These are phyloP conservation scores for Moricandia arvensis DNA, from an alignment of 345 rosid species.

Conservation along the genomic window DNA sequence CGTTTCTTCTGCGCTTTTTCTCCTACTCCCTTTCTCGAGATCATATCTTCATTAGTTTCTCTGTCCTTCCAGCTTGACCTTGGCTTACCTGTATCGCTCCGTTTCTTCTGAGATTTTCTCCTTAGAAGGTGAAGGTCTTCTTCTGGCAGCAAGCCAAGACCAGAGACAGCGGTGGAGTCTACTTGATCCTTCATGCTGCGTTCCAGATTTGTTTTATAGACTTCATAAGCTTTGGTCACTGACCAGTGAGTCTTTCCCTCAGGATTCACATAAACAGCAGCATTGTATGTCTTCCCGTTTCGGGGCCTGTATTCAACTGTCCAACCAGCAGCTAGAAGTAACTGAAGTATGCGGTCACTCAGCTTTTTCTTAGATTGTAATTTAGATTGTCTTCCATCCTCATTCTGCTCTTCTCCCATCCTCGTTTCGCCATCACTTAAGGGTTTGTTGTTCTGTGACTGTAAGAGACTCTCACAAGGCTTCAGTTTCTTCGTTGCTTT, in stretches of 20 bases:
- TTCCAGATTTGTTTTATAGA: conserved; percentile 57
- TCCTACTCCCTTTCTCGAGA: conserved; percentile 33
- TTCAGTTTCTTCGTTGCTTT: conserved; percentile 14
- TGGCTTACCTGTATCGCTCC: conserved; percentile 52
- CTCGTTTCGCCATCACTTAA: conserved; percentile 13
- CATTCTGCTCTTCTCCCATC: conserved; percentile 21
- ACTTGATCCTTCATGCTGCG: conserved; percentile 37
- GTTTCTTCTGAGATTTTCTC: conserved; percentile 45
- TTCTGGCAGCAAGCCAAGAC: conserved; percentile 63
- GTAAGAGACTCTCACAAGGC: conserved; percentile 9
- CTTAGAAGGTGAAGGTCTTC: conserved; percentile 61
- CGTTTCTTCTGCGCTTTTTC: conserved; percentile 34
- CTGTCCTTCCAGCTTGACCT: conserved; percentile 36
- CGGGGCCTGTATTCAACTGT: conserved; percentile 76
- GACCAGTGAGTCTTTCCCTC: conserved; percentile 96
- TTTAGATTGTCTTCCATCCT: conserved; percentile 30
- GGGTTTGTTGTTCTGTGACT: conserved; percentile 13
- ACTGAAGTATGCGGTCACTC: conserved; percentile 64
- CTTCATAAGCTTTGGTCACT: conserved; percentile 74
- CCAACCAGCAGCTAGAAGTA: conserved; percentile 89
- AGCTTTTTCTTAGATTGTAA: conserved; percentile 48
- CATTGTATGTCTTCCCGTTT: conserved; percentile 51
- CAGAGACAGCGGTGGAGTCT: conserved; percentile 47
- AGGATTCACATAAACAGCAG: conserved; percentile 93
- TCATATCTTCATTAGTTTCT: conserved; percentile 32